A percentile compares a stretch with the other conserved stretches of the same genome.
These are phyloP conservation scores for Microstroma glucosiphilum DNA, from an alignment of 1,284 basidiomycete species.

Conservation along the genomic window DNA sequence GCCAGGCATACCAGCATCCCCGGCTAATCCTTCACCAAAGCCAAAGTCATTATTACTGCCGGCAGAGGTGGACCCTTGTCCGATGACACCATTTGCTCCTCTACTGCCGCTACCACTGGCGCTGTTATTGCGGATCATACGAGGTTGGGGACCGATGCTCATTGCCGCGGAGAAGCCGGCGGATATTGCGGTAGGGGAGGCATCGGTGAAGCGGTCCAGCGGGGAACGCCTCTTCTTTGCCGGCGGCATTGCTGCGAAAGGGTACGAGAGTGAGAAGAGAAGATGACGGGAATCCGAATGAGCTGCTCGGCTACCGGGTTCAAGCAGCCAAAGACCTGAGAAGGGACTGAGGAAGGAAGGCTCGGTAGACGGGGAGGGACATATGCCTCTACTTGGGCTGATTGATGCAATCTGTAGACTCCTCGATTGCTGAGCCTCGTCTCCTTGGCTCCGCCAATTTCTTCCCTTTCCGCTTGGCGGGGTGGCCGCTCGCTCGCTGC, in stretches of 20 bases:
- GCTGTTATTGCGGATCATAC: too few relatives aligned
- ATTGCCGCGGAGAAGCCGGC: constrained; percentile 35
- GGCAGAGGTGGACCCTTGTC: neutral
- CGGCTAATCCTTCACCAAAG: neutral
- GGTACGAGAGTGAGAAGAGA: too few relatives aligned
- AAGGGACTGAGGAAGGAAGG: too few relatives aligned
- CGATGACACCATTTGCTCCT: neutral
- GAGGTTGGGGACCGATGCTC: constrained; percentile 34
- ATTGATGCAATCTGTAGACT: too few relatives aligned
- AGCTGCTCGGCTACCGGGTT: too few relatives aligned
- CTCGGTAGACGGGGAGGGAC: too few relatives aligned
- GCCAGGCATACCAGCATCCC: neutral
- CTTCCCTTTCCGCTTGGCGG: constrained; percentile 2
- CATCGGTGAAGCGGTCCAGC: constrained; percentile 36
- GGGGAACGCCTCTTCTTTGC: constrained; percentile 16
- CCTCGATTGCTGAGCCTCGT: neutral
- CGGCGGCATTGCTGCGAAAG: constrained; percentile 3
- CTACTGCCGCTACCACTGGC: too few relatives aligned
- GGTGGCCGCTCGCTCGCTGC: neutral
- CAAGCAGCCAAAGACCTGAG: too few relatives aligned
- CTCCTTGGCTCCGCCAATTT: neutral
- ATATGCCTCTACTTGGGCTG: too few relatives aligned
- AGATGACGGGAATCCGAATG: too few relatives aligned
- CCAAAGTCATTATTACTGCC: neutral
- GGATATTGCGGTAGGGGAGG: constrained; percentile 29